Conservation (phyloP, 2,329 filamentous ascomycete genomes). For the Trichoderma sp. region DNA sequence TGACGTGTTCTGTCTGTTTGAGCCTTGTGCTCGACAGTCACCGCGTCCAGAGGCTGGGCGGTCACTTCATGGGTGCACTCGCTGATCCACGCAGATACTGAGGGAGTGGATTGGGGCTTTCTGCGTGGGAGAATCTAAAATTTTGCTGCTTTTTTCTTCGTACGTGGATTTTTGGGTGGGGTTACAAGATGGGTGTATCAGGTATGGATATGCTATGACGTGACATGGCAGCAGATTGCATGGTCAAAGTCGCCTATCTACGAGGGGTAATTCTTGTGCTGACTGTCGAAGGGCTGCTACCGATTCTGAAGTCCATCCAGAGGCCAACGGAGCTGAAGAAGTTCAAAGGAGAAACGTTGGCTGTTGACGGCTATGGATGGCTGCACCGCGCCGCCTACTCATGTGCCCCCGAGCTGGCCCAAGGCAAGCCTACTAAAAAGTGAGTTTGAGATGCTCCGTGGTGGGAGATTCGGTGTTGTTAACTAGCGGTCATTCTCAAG, state of each 20-base stretch:
- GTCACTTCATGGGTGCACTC: not conserved
- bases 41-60: constrained; percentile 6
- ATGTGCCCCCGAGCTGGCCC: constrained; percentile 87
- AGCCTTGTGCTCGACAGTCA: constrained; percentile 23
- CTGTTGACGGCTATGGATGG: constrained; percentile 98
- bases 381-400: constrained; percentile 89
- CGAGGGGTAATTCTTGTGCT: constrained; percentile 27
- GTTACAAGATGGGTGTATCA: constrained; percentile 44
- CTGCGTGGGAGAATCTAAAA: not conserved
- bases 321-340: constrained; percentile 85
- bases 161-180: not conserved
- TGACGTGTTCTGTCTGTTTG: constrained; percentile 19
- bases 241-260: not conserved
- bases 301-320: constrained; percentile 94
- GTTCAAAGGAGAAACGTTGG: constrained; percentile 83
- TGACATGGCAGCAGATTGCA: not conserved
- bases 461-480: not conserved
- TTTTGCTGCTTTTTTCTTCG: not conserved
- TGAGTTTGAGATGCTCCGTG: constrained; percentile 48
- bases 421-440: constrained; percentile 86
- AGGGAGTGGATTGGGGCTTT: not conserved
- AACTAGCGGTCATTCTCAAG: constrained; percentile 47
- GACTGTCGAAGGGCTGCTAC: constrained; percentile 70
- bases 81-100: not conserved
- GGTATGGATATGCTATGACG: constrained; percentile 35